Evolutionary conservation across 345 rosid species (phyloP), one percentile per base, ranked within the genome.

Genomic region (Noccaea bulbosa): DNA sequence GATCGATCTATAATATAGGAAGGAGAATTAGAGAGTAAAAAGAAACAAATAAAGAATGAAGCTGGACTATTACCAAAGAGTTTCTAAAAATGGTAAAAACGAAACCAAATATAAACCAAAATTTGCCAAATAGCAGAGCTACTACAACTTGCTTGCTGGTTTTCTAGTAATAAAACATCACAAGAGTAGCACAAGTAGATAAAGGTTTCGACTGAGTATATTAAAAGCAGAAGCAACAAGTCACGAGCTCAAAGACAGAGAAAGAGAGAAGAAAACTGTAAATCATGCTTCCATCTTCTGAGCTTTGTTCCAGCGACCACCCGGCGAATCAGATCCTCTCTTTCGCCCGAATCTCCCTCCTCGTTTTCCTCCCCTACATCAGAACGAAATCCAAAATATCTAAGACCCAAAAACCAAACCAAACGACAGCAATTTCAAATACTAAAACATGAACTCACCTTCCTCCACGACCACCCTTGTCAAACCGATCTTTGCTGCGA

Each of bases 331-430:
- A 1, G 83, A 79, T 15, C 82, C 90, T 59, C 92, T 81, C 11
- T 78, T 69, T 12, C 91, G 87, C 38, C 71, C 54, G 11, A 84
- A 88, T 52, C 85, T 91, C 44, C 99, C 90, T 10, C 98, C 94
- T 68, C 76, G 34, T 78, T 54, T 91, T 69, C 92, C 97, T 81
- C 95, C 95, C 79, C 97, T 89, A 83, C 70, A 55, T 5, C 30
- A 74, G 14, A 20, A 61, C 69, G 59, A 62, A 14, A 16, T 5
- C 53, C 34, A 0, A 16, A 7, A 7, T 20, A 8, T 66, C 39
- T 49, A 37, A 39, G 4, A 7, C 37, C 35, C 0, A 55, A 38
- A 5, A 38, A 7, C 44, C 11, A 0, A 32, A n/a, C 37, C 57
- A 47, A 4, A 27, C 4, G 30, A 27, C 4, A 27, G 30, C 30